Base-by-base conservation (phyloP, 176 grass and related monocot species). In the Raddia guianensis region DNA sequence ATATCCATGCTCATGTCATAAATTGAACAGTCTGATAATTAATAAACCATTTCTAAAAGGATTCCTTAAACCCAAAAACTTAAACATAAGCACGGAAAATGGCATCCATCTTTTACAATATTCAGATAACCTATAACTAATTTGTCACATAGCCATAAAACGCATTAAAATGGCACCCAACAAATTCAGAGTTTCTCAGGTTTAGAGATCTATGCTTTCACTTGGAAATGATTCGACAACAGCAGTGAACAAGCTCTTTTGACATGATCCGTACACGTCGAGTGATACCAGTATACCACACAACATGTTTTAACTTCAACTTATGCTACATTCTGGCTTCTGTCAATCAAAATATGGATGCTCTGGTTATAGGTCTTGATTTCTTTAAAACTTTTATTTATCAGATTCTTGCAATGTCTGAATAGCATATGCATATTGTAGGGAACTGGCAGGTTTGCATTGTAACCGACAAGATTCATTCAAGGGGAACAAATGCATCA, bases 391-490 rank as follows among this genome's bases (percentile, higher is more conserved):
- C 37, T 40, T 40, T 40, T 40, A 40, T 40, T 40, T 40, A 40
- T 40, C 37, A 40, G 4, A 35, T 63, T 63, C 5, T 34, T 32
- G 13, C 34, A 63, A 14, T 63, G 60, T 12, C 34, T 35, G 34
- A 63, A 35, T 34, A 14, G 60, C 12, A 63, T 2, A 11, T 7
- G 34, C 60, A 63, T 14, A 63, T 63, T 63, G 11, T 63, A 34
- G 60, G 11, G 34, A 27, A 27, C 11, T 63, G 34, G 12, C 60
- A 35, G 12, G 12, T 63, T 32, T 11, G 16, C 52, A 5, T 37
- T 68, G 10, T 20, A 56, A 61, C 35, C 44, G 73, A 82, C 74
- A 86, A 11, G 18, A 78, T 52, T 16, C 14, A 86, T 9, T 50
- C 44, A 58, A 21, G 21, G 34, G 33, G 42, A 66, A 3, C 8